Conservation (phyloP, 148 eudicot species). For the Spergularia bocconei region DNA sequence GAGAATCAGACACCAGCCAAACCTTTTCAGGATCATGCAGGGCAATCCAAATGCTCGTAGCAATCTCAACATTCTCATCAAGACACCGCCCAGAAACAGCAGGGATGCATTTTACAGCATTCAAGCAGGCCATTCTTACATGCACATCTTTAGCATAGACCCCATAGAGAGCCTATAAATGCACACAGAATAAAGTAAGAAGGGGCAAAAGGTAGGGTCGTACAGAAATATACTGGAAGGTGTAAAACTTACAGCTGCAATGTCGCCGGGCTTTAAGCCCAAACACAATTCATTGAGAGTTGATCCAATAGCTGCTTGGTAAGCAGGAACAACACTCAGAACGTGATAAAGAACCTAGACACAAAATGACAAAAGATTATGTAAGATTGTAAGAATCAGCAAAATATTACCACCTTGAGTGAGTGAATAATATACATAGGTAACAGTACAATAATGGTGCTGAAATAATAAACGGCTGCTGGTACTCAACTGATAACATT, state of each 20-base stretch:
- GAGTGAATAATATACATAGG: neutral
- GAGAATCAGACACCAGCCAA: constrained; percentile 16
- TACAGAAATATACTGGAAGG: constrained; percentile 4
- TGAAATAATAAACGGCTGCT: constrained; percentile 1
- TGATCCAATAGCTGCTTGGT: constrained; percentile 76
- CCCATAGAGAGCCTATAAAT: constrained; percentile 75
- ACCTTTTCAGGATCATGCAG: constrained; percentile 97
- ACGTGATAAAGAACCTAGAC: constrained; percentile 93
- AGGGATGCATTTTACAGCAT: constrained; percentile 93
- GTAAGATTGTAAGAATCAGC: constrained; percentile 21
- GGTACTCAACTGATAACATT: constrained; percentile 79
- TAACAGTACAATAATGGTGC: neutral
- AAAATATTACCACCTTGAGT: constrained; percentile 1
- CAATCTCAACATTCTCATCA: constrained; percentile 75
- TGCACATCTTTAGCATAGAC: constrained; percentile 90
- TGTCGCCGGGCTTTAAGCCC: constrained; percentile 78
- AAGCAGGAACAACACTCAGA: constrained; percentile 82
- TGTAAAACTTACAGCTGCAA: constrained; percentile 66
- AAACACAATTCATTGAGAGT: constrained; percentile 94
- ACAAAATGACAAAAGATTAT: constrained; percentile 19
- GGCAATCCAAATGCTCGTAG: constrained; percentile 93
- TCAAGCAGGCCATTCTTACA: constrained; percentile 94
- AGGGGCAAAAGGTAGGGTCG: neutral
- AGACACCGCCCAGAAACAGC: constrained; percentile 76
- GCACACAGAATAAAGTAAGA: constrained; percentile 10